Base-by-base conservation (phyloP, 2,329 filamentous ascomycete species). In the Colletotrichum musae region DNA sequence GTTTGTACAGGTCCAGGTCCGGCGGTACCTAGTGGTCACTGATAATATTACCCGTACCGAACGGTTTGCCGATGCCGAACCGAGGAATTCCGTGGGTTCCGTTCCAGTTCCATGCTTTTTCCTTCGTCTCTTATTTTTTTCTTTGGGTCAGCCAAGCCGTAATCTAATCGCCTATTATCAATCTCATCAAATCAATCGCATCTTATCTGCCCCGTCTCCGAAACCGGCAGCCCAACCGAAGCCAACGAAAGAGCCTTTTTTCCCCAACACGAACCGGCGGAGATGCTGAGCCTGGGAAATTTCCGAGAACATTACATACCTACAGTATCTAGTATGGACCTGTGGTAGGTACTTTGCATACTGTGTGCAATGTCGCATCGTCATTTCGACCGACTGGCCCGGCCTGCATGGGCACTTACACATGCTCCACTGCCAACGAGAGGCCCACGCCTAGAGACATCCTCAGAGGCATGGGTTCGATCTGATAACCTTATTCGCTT, bases 181-280 rank as follows among this genome's bases (percentile, higher is more conserved):
- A 70, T 70, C 68, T 70, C 58, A 70, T 70, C 68, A 70, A 70
- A 70, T 70, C 58, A 70, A 70, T 70, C 68, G 58, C 64, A 70
- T 70, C 68, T 70, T 68, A 70, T 70, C 68, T 68, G 43, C 13
- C 41, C 56, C 50, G 57, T 66, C 62, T 69, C 66, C 66, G 62
- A 66, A 50, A 69, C 62, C 62, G 66, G 62, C 57, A 21, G 7
- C 48, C 28, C 24, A 36, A 43, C 41, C 41, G 21, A 32, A 21
- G 59, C 51, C 39, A 62, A 53, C 21, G 16, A 7, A n/a, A 21
- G 18, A 10, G 5, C 41, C 13, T 15, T 59, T 39, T 15, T 50
- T 39, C 36, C 53, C 39, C 21, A 51, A 60, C 43, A 24, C 61
- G 36, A 59, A 26, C 48, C 21, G 43, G 15, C 36, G 53, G 43